These are phyloP conservation scores for Chiua virens DNA, from an alignment of 768 basidiomycete genomes.

Conservation along the genomic window DNA sequence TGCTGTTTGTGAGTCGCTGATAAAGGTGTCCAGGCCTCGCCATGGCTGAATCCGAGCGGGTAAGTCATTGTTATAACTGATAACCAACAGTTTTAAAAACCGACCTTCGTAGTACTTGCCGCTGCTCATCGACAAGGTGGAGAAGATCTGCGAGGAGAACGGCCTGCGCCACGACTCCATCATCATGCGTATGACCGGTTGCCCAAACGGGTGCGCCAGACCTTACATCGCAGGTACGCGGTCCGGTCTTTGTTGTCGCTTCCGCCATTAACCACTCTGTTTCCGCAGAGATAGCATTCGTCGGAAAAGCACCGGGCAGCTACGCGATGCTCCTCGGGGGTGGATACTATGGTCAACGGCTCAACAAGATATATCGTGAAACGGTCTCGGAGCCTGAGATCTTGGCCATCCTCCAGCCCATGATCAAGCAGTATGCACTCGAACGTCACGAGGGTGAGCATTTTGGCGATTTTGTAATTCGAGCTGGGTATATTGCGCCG, in stretches of 20 bases:
- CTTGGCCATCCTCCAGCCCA: slow-evolving; percentile 80
- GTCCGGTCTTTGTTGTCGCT: background rate
- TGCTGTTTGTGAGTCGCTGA: background rate
- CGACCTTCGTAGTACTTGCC: slow-evolving; percentile 77
- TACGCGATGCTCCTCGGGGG: slow-evolving; percentile 97
- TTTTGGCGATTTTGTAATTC: slow-evolving; percentile 95
- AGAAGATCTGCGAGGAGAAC: slow-evolving; percentile 90
- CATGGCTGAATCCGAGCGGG: slow-evolving; percentile 77
- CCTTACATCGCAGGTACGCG: slow-evolving; percentile 83
- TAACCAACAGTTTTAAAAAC: slow-evolving; percentile 26
- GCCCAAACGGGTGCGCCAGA: slow-evolving; percentile 90
- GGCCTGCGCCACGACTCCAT: slow-evolving; percentile 93
- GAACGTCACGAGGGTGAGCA: slow-evolving; percentile 86
- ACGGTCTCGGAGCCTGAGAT: slow-evolving; percentile 91
- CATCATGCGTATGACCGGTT: slow-evolving; percentile 99
- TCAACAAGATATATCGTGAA: slow-evolving; percentile 96
- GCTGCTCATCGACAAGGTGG: slow-evolving; percentile 89
- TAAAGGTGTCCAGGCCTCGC: slow-evolving; percentile 49
- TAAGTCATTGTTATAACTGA: slow-evolving; percentile 29
- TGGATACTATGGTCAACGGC: slow-evolving; percentile 88
- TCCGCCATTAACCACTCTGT: background rate
- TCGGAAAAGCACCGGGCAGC: slow-evolving; percentile 91
- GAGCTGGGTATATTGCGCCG: slow-evolving; percentile 86
- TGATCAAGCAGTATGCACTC: slow-evolving; percentile 93
- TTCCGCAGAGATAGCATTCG: slow-evolving; percentile 82